Conservation (phyloP, 2,329 filamentous ascomycete genomes). For the Elsinoe arachidis region DNA sequence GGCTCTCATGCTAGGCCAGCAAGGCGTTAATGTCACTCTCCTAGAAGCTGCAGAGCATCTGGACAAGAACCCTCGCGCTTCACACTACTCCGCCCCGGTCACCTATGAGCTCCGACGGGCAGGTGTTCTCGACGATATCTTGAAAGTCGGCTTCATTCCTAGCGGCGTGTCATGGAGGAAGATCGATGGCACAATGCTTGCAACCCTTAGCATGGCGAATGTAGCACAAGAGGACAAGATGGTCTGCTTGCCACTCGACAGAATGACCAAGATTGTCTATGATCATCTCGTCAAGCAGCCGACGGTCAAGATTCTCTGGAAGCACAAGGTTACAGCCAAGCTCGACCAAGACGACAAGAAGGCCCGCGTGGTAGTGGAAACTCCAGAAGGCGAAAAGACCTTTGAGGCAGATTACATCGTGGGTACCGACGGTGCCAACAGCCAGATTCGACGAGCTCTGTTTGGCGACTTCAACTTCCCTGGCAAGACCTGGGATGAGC, state of each 20-base stretch:
- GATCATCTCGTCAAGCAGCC: slow-evolving; percentile 16
- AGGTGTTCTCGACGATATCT: slow-evolving; percentile 27
- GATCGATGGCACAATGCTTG: slow-evolving; percentile 16
- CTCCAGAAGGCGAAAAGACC: slow-evolving; percentile 15
- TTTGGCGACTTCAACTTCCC: slow-evolving; percentile 18
- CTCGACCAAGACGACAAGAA: slow-evolving; percentile 19
- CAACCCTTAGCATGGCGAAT: slow-evolving; percentile 14
- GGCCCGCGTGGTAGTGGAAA: slow-evolving; percentile 19
- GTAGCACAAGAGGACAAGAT: slow-evolving; percentile 13
- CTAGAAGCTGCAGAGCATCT: slow-evolving; percentile 48
- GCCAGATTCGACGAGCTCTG: slow-evolving; percentile 17
- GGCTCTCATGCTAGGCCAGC: slow-evolving; percentile 43
- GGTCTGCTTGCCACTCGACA: slow-evolving; percentile 17
- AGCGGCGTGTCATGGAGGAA: slow-evolving; percentile 19
- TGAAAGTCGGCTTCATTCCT: slow-evolving; percentile 15
- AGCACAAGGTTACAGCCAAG: slow-evolving; percentile 16
- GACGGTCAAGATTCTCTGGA: slow-evolving; percentile 15
- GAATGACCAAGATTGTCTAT: slow-evolving; percentile 19
- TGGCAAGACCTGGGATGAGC: slow-evolving; percentile 20
- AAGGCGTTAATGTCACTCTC: slow-evolving; percentile 45
- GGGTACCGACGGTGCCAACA: slow-evolving; percentile 18
- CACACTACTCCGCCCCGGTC: slow-evolving; percentile 34
- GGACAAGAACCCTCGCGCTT: slow-evolving; percentile 53
- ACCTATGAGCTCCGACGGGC: slow-evolving; percentile 30
- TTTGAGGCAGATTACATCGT: slow-evolving; percentile 17